These are phyloP conservation scores for Neostapfia colusana DNA, from an alignment of 176 grass and related monocot species.

Conservation along the genomic window DNA sequence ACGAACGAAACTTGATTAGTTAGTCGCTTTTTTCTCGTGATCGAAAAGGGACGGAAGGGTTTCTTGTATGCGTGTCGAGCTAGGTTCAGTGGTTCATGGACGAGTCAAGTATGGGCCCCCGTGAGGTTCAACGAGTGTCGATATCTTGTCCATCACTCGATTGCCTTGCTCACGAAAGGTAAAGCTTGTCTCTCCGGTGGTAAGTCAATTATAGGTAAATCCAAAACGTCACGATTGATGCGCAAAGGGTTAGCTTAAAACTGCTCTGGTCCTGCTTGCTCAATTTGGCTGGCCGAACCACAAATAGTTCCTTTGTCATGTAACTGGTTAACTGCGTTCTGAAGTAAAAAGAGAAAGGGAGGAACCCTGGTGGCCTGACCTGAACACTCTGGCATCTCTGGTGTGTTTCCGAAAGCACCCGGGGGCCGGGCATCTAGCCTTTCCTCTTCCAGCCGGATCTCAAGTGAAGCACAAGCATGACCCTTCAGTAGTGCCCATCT, in stretches of 20 bases:
- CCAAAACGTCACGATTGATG: not conserved
- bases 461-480: slow-evolving; percentile 1
- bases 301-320: no score
- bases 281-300: no score
- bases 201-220: not conserved
- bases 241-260: not conserved
- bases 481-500: not conserved
- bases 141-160: not conserved
- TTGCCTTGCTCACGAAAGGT: not conserved
- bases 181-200: not conserved
- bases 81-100: not conserved
- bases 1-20: not conserved
- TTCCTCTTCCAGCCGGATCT: slow-evolving; percentile 6
- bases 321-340: no score
- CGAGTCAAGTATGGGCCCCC: not conserved
- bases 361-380: not conserved
- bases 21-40: not conserved
- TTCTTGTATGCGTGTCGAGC: not conserved
- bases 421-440: no score
- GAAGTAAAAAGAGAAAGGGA: no score
- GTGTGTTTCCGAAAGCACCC: not conserved
- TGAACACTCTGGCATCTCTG: no score
- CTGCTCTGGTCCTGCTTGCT: no score
- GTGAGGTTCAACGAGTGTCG: not conserved
- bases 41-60: not conserved